Conservation (phyloP, 805 yeast species). For the Brettanomyces custersianus region DNA sequence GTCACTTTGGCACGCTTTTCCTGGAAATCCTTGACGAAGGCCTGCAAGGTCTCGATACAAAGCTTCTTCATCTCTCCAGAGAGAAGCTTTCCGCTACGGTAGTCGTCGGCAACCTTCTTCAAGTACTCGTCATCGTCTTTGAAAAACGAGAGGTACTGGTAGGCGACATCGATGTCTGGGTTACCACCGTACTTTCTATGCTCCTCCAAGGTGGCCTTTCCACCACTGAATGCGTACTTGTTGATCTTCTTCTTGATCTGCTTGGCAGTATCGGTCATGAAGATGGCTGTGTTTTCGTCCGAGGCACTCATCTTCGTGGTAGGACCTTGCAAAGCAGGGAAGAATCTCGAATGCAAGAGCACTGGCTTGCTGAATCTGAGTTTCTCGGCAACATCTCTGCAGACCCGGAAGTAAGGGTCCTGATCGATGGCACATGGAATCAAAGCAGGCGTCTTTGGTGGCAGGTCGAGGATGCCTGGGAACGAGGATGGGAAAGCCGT, state of each 20-base stretch:
- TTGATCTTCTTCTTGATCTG: slow-evolving; percentile 91
- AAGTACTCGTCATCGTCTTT: slow-evolving; percentile 79
- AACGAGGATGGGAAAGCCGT: slow-evolving; percentile 93
- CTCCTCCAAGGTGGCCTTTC: slow-evolving; percentile 77
- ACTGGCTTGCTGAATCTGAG: slow-evolving; percentile 87
- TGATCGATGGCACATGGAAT: slow-evolving; percentile 99
- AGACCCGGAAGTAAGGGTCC: slow-evolving; percentile 96
- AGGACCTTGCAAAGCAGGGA: slow-evolving; percentile 97
- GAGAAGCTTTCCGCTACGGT: slow-evolving; percentile 71
- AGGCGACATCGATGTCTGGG: slow-evolving; percentile 93
- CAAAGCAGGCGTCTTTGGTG: slow-evolving; percentile 86
- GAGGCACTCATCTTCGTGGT: slow-evolving; percentile 96
- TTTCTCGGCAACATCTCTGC: slow-evolving; percentile 95
- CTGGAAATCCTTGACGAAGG: slow-evolving; percentile 77
- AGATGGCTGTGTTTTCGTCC: slow-evolving; percentile 82
- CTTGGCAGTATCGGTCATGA: slow-evolving; percentile 90
- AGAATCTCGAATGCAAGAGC: slow-evolving; percentile 85
- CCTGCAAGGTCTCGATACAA: slow-evolving; percentile 73
- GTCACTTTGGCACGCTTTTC: slow-evolving; percentile 60
- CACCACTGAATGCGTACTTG: slow-evolving; percentile 95
- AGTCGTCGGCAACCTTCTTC: slow-evolving; percentile 48
- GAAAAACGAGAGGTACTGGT: slow-evolving; percentile 86
- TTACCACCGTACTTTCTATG: slow-evolving; percentile 88
- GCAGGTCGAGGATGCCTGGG: slow-evolving; percentile 84
- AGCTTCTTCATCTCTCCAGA: slow-evolving; percentile 91